These are phyloP conservation scores for Pseudogymnoascus sp. DNA, from an alignment of 2,329 filamentous ascomycete species.

Conservation along the genomic window DNA sequence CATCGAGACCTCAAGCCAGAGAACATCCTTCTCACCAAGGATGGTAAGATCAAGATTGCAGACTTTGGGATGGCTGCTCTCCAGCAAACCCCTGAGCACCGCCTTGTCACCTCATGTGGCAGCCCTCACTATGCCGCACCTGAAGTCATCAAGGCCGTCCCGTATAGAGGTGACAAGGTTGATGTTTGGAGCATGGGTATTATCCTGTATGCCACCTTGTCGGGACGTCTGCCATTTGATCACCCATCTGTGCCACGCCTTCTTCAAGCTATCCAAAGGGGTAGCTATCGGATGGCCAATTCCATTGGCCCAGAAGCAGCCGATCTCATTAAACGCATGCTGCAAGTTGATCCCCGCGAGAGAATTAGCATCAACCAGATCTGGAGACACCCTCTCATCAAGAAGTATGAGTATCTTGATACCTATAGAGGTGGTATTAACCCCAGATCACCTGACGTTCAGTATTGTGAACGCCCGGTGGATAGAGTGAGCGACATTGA, in stretches of 20 bases:
- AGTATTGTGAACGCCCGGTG: slow-evolving; percentile 55
- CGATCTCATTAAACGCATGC: slow-evolving; percentile 71
- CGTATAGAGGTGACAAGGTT: slow-evolving; percentile 76
- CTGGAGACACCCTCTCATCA: slow-evolving; percentile 80
- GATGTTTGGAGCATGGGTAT: slow-evolving; percentile 95
- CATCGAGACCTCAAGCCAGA: slow-evolving; percentile 95
- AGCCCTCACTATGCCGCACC: slow-evolving; percentile 96
- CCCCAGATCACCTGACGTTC: slow-evolving; percentile 46
- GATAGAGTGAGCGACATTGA: slow-evolving; percentile 64
- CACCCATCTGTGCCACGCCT: slow-evolving; percentile 40
- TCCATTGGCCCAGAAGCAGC: slow-evolving; percentile 60
- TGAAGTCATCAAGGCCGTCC: slow-evolving; percentile 70
- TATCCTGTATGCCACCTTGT: slow-evolving; percentile 80
- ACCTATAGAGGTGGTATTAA: slow-evolving; percentile 37
- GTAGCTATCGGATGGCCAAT: slow-evolving; percentile 52
- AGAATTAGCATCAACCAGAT: slow-evolving; percentile 76
- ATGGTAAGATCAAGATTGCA: slow-evolving; percentile 79
- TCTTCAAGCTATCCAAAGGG: slow-evolving; percentile 52
- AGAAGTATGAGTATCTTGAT: slow-evolving; percentile 72
- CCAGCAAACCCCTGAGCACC: slow-evolving; percentile 68
- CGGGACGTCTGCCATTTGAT: slow-evolving; percentile 77
- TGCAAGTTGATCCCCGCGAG: slow-evolving; percentile 68
- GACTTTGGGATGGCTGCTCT: slow-evolving; percentile 98
- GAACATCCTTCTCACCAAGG: slow-evolving; percentile 78
- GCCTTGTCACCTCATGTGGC: slow-evolving; percentile 82